These are phyloP conservation scores for Clarireedia sp. DNA, from an alignment of 2,329 filamentous ascomycete species.

Conservation along the genomic window DNA sequence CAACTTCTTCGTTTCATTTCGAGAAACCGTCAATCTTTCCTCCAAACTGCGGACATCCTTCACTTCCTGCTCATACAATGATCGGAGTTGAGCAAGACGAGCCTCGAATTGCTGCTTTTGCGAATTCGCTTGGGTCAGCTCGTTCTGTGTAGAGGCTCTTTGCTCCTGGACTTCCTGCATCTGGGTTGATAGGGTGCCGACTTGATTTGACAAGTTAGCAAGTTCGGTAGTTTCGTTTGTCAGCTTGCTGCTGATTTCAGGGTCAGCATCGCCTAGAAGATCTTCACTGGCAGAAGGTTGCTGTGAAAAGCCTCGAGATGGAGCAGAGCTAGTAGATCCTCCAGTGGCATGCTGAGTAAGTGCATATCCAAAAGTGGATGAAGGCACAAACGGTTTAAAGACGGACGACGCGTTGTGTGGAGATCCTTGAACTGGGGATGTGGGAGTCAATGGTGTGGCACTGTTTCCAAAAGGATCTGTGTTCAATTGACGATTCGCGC, in stretches of 20 bases:
- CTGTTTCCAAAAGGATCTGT: conserved; percentile 37
- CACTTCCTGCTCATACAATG: conserved; percentile 89
- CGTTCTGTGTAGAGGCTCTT: conserved; percentile 68
- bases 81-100: conserved; percentile 75
- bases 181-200: conserved; percentile 81
- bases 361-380: conserved; percentile 83
- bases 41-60: conserved; percentile 78
- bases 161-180: conserved; percentile 90
- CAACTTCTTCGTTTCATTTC: conserved; percentile 75
- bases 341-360: conserved; percentile 72
- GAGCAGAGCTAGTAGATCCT: conserved; percentile 32
- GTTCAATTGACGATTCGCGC: conserved; percentile 32
- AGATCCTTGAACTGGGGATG: conserved; percentile 23
- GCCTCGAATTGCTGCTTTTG: conserved; percentile 93
- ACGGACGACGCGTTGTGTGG: conserved; percentile 28
- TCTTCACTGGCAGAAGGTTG: conserved; percentile 60
- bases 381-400: conserved; percentile 89
- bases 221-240: conserved; percentile 86
- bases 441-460: conserved; percentile 19
- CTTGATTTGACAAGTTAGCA: conserved; percentile 92
- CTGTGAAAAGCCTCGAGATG: conserved; percentile 32
- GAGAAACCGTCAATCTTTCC: conserved; percentile 68
- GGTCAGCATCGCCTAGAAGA: conserved; percentile 82
- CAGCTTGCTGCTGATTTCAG: conserved; percentile 79
- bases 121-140: conserved; percentile 69